These are phyloP conservation scores for Pseudogymnoascus sp. DNA, from an alignment of 2,329 filamentous ascomycete species.

Conservation along the genomic window DNA sequence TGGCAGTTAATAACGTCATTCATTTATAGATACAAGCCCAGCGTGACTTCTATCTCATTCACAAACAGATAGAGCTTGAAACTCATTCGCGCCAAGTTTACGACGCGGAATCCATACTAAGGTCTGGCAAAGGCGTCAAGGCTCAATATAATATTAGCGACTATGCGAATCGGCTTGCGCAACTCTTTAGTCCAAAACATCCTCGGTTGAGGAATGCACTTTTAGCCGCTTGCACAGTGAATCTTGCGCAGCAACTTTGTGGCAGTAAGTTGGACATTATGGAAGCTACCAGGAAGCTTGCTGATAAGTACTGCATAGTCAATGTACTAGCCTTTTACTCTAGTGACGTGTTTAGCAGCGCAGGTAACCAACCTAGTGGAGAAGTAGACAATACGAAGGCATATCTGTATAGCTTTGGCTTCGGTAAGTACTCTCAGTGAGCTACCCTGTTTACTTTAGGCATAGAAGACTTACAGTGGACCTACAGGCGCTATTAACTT, in stretches of 20 bases:
- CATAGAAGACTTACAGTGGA: background rate
- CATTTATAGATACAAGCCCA: constrained; percentile 20
- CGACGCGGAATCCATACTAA: constrained; percentile 21
- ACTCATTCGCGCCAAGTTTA: constrained; percentile 25
- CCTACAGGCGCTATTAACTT: constrained; percentile 53
- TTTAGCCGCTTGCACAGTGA: background rate
- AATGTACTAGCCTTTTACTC: constrained; percentile 54
- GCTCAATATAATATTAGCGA: background rate
- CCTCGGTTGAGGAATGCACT: background rate
- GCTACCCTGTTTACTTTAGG: constrained; percentile 49
- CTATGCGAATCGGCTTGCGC: background rate
- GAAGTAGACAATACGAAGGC: background rate
- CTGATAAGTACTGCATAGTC: constrained; percentile 21
- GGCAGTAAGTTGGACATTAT: background rate
- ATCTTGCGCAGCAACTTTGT: background rate
- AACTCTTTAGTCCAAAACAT: constrained; percentile 17
- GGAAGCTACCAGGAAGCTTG: background rate
- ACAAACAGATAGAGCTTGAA: background rate
- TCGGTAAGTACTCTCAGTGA: constrained; percentile 40
- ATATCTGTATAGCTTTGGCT: background rate
- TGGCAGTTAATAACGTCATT: background rate
- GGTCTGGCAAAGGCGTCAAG: too few species aligned
- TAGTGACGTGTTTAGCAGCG: constrained; percentile 50
- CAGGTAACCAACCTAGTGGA: constrained; percentile 24
- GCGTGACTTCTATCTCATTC: constrained; percentile 24